phyloP scores from a whole-genome alignment of 2,329 filamentous ascomycete species.

The Ceratocystis smalleyi region DNA sequence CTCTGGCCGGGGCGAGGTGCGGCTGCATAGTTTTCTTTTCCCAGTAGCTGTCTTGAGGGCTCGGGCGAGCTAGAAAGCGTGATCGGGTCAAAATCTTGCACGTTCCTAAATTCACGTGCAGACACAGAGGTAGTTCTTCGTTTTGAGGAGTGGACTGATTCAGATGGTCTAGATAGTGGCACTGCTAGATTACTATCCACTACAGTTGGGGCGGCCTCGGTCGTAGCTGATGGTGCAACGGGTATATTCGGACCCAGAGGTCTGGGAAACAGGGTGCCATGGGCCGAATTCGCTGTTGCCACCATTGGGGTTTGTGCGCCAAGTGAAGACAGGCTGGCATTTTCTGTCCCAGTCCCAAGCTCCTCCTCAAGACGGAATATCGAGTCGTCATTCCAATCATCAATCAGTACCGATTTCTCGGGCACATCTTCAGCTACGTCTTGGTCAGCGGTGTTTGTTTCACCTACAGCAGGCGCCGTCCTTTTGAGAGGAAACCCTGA shows the following conservation, averaged over 20 bases:
- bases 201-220: too few relatives aligned
- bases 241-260: background rate
- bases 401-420: background rate
- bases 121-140: background rate
- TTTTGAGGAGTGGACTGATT: background rate
- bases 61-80: slow-evolving; percentile 1
- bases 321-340: background rate
- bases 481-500: background rate
- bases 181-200: background rate
- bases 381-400: slow-evolving; percentile 7
- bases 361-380: background rate
- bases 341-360: background rate
- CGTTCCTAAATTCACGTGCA: background rate
- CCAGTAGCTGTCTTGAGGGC: background rate
- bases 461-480: background rate
- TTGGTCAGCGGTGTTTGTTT: background rate
- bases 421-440: background rate
- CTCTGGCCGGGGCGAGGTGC: background rate
- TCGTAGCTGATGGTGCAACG: background rate
- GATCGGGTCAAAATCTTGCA: slow-evolving; percentile 4
- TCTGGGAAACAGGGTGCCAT: background rate
- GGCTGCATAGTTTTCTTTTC: background rate
- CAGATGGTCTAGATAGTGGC: background rate
- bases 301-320: background rate
- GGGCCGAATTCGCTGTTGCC: background rate